phyloP scores from a whole-genome alignment of 257 asterid genomes.

The Nicotiana tomentosiformis region DNA sequence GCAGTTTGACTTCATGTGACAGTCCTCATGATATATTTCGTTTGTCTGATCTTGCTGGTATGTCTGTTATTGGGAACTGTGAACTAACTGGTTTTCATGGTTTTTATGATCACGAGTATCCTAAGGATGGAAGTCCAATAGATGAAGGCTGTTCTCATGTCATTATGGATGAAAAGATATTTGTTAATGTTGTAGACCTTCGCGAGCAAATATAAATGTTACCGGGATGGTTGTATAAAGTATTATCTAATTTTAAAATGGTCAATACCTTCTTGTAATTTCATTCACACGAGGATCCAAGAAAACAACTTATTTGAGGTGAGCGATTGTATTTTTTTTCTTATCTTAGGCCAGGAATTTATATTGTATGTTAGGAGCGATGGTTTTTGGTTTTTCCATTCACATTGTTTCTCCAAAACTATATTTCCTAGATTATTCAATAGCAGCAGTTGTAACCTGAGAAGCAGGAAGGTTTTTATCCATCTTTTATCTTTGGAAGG shows the following conservation, averaged over 20 bases:
- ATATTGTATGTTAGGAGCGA: not conserved
- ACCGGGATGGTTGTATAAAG: not conserved
- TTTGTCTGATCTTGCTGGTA: constrained; percentile 87
- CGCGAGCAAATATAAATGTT: constrained; percentile 20
- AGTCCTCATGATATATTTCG: constrained; percentile 93
- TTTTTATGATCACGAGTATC: constrained; percentile 90
- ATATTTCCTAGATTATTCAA: not conserved
- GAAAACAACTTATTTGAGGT: constrained; percentile 6
- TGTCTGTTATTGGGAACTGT: constrained; percentile 63
- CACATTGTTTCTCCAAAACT: not conserved
- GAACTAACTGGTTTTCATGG: constrained; percentile 49
- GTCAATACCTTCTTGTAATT: constrained; percentile 13
- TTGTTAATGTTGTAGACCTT: constrained; percentile 74
- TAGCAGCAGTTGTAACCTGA: not conserved
- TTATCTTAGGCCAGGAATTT: not conserved
- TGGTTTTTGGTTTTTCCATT: not conserved
- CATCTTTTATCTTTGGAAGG: too few species aligned
- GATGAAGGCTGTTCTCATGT: constrained; percentile 92
- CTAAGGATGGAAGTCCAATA: constrained; percentile 78
- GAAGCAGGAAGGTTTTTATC: too few species aligned
- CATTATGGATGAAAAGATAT: constrained; percentile 65
- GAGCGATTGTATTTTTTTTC: not conserved
- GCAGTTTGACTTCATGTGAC: constrained; percentile 15
- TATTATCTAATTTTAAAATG: too few species aligned
- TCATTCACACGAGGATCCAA: constrained; percentile 13